These are phyloP conservation scores for Hanseniaspora clermontiae DNA, from an alignment of 805 yeast genomes.

Conservation along the genomic window DNA sequence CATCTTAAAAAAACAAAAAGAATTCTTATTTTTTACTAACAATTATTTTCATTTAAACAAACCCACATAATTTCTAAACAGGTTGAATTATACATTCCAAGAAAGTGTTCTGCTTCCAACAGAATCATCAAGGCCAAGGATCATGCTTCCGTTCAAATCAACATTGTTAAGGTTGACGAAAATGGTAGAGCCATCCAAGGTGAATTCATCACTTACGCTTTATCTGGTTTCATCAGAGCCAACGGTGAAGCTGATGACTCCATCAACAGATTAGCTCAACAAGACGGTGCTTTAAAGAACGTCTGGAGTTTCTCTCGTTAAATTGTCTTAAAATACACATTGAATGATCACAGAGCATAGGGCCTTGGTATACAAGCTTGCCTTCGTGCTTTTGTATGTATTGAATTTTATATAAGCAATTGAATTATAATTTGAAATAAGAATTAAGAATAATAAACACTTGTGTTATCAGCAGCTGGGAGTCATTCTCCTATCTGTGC, in stretches of 20 bases:
- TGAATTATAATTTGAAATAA: background rate
- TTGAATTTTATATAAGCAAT: constrained; percentile 3
- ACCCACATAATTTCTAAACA: constrained; percentile 21
- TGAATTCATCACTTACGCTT: constrained; percentile 86
- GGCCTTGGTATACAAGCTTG: no score
- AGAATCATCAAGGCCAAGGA: constrained; percentile 99
- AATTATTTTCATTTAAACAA: background rate
- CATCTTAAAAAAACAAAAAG: background rate
- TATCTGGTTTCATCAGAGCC: constrained; percentile 92
- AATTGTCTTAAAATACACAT: constrained; percentile 18
- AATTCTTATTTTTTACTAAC: background rate
- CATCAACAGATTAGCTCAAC: constrained; percentile 97
- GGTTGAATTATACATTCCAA: constrained; percentile 99
- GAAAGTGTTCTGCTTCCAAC: constrained; percentile 99
- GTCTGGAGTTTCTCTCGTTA: constrained; percentile 93
- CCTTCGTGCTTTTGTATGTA: background rate
- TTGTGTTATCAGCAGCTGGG: no score
- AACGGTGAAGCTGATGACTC: constrained; percentile 99
- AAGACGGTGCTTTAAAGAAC: constrained; percentile 94
- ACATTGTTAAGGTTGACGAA: constrained; percentile 95
- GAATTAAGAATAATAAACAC: background rate
- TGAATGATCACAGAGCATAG: no score
- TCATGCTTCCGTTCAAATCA: constrained; percentile 98
- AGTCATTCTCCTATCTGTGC: no score
- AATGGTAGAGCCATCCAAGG: constrained; percentile 91